A percentile compares a stretch with the other conserved stretches of the same genome.
phyloP scores from a whole-genome alignment of 257 asterid genomes.

The Capsicum rhomboideum region DNA sequence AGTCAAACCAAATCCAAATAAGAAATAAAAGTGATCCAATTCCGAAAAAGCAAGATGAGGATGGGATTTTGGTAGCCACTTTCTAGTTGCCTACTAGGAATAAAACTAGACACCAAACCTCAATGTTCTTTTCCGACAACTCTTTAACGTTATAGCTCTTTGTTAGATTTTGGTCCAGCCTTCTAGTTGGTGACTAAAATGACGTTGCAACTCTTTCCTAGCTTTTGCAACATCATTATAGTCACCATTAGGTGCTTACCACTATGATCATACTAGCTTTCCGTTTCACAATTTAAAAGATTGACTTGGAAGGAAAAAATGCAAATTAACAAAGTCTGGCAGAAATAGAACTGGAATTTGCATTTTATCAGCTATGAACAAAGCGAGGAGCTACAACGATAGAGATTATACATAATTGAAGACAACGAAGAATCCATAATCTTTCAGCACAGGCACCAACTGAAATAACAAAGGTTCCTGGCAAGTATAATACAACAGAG shows the following conservation, averaged over 20 bases:
- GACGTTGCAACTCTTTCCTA: too few species aligned
- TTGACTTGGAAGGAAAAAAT: neutral
- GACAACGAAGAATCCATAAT: neutral
- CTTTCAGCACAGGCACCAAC: neutral
- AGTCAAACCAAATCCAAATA: neutral
- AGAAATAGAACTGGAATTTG: neutral
- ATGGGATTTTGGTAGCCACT: neutral
- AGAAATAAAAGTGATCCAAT: neutral
- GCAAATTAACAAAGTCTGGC: neutral
- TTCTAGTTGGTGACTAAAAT: neutral
- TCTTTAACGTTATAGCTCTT: neutral
- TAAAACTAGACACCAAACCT: neutral
- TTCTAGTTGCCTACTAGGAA: neutral
- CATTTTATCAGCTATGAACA: neutral
- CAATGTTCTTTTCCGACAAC: neutral
- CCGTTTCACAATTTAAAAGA: neutral
- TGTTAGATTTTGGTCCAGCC: neutral
- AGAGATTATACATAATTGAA: neutral
- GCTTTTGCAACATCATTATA: too few species aligned
- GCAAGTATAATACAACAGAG: neutral
- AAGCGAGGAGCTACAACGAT: too few species aligned
- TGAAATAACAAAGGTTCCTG: neutral
- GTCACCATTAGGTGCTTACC: neutral
- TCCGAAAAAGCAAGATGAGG: neutral
- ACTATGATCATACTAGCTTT: neutral